Evolutionary conservation across 192 early-diverging fungal species (phyloP), one percentile per base, ranked within the genome.

Genomic region (Phycomyces nitens): DNA sequence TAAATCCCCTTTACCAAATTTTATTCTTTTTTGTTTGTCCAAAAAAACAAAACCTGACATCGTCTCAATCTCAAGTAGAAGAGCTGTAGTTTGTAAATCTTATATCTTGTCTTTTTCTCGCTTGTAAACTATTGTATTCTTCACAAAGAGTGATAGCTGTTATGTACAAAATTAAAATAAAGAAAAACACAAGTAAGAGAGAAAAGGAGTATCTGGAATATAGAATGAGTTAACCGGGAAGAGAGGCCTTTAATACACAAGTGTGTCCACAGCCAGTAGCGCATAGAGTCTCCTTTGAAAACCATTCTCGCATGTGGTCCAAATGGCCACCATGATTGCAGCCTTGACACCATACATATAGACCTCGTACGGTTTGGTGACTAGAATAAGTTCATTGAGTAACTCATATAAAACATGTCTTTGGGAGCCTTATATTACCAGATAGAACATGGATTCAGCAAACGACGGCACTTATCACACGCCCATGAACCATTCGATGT

Each of bases 241-340:
- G 29, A 34, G 29, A 34, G 29, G 29, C 29, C 29, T 43, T 60
- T 16, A 75, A 74, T 47, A 82, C 69, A 65, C 90, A 92, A 20
- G 75, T 71, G 67, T 92, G 89, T 0, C 84, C 86, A 56, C 91
- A 93, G 7, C 91, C 91, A 3, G 91, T 85, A 0, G 89, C 84
- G 66, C 91, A 92, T 55, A 85, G 77, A 23, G 69, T 64, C 20
- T 80, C 74, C 42, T 73, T 61, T 10, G 58, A 60, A 59, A 91
- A 92, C 90, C 92, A 92, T 8, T 80, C 83, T 71, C 73, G 68
- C 57, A 90, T 77, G 60, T 90, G 90, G 44, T 74, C 72, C 62
- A 90, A 60, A 73, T 92, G 90, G 7, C 91, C 91, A 15, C 92
- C 92, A 72, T 93, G 92, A 8, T 82, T 80, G 64, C 92, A 93